Conservation (phyloP, 106 monocot species). For the Allium cepa region DNA sequence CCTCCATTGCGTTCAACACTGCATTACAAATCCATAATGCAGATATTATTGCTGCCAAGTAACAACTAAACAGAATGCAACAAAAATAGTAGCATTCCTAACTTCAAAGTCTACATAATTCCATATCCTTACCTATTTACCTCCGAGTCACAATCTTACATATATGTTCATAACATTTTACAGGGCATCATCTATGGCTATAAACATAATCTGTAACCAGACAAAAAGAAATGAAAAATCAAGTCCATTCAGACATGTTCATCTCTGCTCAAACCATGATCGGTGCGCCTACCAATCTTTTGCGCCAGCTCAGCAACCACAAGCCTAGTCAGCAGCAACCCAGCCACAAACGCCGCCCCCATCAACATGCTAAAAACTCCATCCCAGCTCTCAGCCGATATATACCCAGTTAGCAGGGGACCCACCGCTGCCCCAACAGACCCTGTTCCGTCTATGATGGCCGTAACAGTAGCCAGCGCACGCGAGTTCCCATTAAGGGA, state of each 20-base stretch:
- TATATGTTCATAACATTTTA: too few species aligned
- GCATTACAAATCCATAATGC: too few species aligned
- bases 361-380: constrained; percentile 67
- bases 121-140: too few species aligned
- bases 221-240: too few species aligned
- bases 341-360: constrained; percentile 48
- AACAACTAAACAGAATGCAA: too few species aligned
- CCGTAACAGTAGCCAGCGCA: constrained; percentile 68
- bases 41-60: too few species aligned
- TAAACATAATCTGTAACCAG: too few species aligned
- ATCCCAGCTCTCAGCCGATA: constrained; percentile 58
- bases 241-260: background rate
- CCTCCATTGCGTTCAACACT: too few species aligned
- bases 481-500: constrained; percentile 54
- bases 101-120: too few species aligned
- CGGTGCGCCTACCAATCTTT: constrained; percentile 18
- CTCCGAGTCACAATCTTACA: too few species aligned
- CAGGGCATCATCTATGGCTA: too few species aligned
- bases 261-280: background rate
- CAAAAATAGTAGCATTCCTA: too few species aligned
- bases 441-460: constrained; percentile 72
- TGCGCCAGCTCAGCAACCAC: constrained; percentile 49
- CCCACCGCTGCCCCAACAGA: constrained; percentile 69
- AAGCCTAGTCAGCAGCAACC: constrained; percentile 57
- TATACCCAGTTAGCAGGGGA: constrained; percentile 59